These are phyloP conservation scores for Trametes gibbosa DNA, from an alignment of 768 basidiomycete species.

Conservation along the genomic window DNA sequence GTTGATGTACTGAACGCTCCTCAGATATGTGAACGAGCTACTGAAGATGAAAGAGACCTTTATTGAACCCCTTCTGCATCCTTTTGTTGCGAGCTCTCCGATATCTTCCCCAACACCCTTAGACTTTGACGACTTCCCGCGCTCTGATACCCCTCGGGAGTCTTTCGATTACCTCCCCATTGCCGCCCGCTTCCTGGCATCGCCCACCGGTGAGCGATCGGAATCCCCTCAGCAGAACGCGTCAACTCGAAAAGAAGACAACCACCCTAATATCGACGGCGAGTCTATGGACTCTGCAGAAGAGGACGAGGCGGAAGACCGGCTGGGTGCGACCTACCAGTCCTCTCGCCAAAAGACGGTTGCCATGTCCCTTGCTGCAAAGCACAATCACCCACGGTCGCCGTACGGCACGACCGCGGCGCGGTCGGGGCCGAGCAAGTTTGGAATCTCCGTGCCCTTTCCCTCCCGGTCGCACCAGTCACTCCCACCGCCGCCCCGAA, in stretches of 20 bases:
- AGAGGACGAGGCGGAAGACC: conserved; percentile 56
- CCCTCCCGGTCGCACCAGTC: conserved; percentile 80
- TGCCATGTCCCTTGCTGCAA: conserved; percentile 35
- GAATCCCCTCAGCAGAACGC: conserved; percentile 43
- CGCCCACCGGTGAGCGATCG: conserved; percentile 49
- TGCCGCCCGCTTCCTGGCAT: conserved; percentile 82
- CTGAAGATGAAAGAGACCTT: conserved; percentile 92
- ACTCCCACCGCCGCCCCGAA: conserved; percentile 62
- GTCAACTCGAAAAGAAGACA: conserved; percentile 40
- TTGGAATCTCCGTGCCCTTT: conserved; percentile 60
- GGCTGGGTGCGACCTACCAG: conserved; percentile 43
- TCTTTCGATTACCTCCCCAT: conserved; percentile 80
- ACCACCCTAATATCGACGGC: conserved; percentile 68
- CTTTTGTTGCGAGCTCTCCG: conserved; percentile 51
- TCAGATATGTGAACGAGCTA: conserved; percentile 89
- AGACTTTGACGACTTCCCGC: conserved; percentile 67
- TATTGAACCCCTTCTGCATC: conserved; percentile 86
- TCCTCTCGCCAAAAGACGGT: conserved; percentile 32
- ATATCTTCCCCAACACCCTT: conserved; percentile 54
- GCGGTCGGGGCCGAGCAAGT: conserved; percentile 40
- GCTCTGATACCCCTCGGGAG: conserved; percentile 63
- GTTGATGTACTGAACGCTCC: conserved; percentile 16
- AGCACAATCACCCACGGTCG: conserved; percentile 71
- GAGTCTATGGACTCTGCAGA: conserved; percentile 76
- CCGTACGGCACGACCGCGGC: conserved; percentile 60